A percentile compares a stretch with the other conserved stretches of the same genome.
Conservation (phyloP, 139 green algal genomes). For the Picochlorum sp. region DNA sequence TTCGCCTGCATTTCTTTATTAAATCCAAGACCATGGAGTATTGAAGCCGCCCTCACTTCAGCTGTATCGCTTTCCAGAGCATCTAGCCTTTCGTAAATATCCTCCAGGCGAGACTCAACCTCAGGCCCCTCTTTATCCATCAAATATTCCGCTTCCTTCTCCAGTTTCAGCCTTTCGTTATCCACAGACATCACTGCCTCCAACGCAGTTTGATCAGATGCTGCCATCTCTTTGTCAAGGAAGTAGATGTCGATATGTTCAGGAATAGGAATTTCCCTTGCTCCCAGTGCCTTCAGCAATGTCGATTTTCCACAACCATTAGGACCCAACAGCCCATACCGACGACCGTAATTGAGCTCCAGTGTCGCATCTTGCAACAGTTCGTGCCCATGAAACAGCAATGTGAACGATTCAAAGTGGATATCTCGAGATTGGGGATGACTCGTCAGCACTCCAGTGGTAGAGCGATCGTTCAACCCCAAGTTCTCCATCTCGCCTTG, state of each 20-base stretch:
- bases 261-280: conserved; percentile 78
- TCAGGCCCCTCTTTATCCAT: conserved; percentile 53
- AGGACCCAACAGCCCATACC: conserved; percentile 75
- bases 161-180: conserved; percentile 56
- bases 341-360: conserved; percentile 72
- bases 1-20: conserved; percentile 70
- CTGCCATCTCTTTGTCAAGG: conserved; percentile 71
- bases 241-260: conserved; percentile 91
- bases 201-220: conserved; percentile 69
- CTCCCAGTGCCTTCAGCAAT: conserved; percentile 73
- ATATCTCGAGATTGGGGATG: conserved; percentile 69
- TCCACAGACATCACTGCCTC: conserved; percentile 54
- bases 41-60: conserved; percentile 65
- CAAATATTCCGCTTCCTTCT: conserved; percentile 63
- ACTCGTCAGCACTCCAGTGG: conserved; percentile 59
- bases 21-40: conserved; percentile 94
- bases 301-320: conserved; percentile 83
- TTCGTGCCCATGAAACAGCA: conserved; percentile 76
- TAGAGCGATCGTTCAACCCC: conserved; percentile 33
- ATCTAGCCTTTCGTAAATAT: conserved; percentile 70
- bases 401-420: conserved; percentile 63
- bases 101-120: conserved; percentile 52
- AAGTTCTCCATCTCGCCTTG: conserved; percentile 7
- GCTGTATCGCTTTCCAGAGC: conserved; percentile 63
- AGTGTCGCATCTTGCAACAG: conserved; percentile 60